Evolutionary conservation across 163 green algal species (phyloP).

Genomic region (Scenedesmus sp.): DNA sequence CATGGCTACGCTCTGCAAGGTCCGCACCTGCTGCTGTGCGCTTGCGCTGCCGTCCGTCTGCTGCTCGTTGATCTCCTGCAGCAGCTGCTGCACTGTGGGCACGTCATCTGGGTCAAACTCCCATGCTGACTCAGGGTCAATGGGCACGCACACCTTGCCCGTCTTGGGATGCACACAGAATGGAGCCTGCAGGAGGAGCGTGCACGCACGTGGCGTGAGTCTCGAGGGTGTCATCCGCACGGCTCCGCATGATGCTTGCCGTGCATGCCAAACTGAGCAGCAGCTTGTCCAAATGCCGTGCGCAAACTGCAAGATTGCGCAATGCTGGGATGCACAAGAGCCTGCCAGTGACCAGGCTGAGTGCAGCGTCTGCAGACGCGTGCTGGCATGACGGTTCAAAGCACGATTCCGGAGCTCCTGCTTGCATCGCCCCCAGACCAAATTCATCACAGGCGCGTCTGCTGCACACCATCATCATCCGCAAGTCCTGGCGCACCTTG

Average conservation of each 20-base stretch:
- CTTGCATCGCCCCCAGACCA: neutral
- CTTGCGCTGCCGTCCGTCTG: neutral
- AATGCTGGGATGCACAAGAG: too few species aligned
- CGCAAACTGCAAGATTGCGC: too few species aligned
- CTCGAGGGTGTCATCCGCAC: too few species aligned
- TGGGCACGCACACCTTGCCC: constrained; percentile 92
- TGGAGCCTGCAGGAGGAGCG: constrained; percentile 72
- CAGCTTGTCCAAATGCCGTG: too few species aligned
- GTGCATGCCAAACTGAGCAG: too few species aligned
- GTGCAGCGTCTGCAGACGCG: too few species aligned
- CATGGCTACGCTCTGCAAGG: neutral
- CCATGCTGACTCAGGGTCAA: constrained; percentile 74
- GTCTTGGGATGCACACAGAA: constrained; percentile 99
- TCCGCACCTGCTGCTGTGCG: neutral
- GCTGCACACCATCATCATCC: neutral
- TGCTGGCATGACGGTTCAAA: too few species aligned
- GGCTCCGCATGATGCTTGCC: too few species aligned
- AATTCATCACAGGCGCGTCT: neutral
- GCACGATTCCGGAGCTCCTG: too few species aligned
- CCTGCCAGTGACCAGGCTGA: too few species aligned
- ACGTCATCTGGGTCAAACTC: constrained; percentile 84
- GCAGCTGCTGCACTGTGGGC: constrained; percentile 71
- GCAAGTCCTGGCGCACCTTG: constrained; percentile 78
- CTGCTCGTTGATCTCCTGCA: constrained; percentile 78
- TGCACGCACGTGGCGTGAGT: neutral